phyloP scores from a whole-genome alignment of 768 basidiomycete species.

The Leccinum longicurvipes region DNA sequence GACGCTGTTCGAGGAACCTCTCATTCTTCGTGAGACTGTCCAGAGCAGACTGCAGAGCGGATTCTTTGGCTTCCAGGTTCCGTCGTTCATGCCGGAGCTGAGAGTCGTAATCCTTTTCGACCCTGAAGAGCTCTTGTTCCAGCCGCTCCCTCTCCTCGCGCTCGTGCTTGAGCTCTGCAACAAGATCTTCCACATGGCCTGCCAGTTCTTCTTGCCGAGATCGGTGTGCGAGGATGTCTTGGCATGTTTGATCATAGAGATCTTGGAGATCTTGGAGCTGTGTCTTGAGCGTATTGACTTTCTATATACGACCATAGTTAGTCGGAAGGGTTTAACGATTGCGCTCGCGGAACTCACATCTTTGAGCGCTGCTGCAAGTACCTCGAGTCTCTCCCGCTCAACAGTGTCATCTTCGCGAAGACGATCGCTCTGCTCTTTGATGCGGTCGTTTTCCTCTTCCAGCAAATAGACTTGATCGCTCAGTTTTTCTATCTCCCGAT shows the following conservation, averaged over 20 bases:
- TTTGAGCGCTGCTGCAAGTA: conserved; percentile 69
- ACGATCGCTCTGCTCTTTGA: conserved; percentile 68
- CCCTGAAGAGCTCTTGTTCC: conserved; percentile 51
- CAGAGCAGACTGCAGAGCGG: conserved; percentile 59
- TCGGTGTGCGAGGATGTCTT: conserved; percentile 66
- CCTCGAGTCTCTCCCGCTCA: conserved; percentile 68
- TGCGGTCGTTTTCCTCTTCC: conserved; percentile 81
- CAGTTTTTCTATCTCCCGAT: conserved; percentile 75
- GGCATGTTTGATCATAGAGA: conserved; percentile 58
- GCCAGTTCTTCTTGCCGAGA: conserved; percentile 77
- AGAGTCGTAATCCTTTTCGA: conserved; percentile 63
- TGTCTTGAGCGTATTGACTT: conserved; percentile 59
- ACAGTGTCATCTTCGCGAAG: conserved; percentile 68
- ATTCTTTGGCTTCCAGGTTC: conserved; percentile 65
- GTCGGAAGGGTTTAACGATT: not conserved
- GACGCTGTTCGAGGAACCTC: conserved; percentile 64
- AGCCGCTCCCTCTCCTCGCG: conserved; percentile 52
- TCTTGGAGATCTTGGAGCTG: conserved; percentile 65
- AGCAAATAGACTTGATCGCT: conserved; percentile 78
- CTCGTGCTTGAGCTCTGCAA: conserved; percentile 57
- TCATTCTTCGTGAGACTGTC: conserved; percentile 62
- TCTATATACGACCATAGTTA: conserved; percentile 41
- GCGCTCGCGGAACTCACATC: conserved; percentile 48
- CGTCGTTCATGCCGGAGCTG: conserved; percentile 59
- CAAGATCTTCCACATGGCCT: conserved; percentile 68